phyloP scores from a whole-genome alignment of 345 rosid species.

The Lepidium sativum region DNA sequence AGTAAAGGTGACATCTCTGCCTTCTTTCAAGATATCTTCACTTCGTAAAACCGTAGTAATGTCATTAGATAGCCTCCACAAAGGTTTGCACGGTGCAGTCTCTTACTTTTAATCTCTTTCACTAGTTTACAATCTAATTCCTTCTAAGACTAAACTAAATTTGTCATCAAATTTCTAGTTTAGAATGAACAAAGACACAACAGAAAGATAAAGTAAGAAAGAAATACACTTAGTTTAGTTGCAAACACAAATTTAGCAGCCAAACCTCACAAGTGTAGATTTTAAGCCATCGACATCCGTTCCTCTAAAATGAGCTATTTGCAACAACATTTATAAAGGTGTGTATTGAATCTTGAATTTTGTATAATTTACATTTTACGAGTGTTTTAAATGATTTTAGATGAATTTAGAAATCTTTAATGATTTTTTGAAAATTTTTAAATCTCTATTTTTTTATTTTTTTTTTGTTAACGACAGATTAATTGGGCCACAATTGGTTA shows the following conservation, averaged over 20 bases:
- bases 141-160: background rate
- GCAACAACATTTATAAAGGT: too few relatives aligned
- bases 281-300: slow-evolving; percentile 35
- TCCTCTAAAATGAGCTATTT: slow-evolving; percentile 29
- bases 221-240: background rate
- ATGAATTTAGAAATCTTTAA: too few relatives aligned
- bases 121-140: background rate
- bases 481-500: too few relatives aligned
- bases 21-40: slow-evolving; percentile 54
- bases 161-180: background rate
- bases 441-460: too few relatives aligned
- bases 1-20: slow-evolving; percentile 44
- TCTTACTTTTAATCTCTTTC: background rate
- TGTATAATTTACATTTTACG: too few relatives aligned
- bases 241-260: slow-evolving; percentile 21
- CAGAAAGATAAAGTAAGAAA: background rate
- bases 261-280: slow-evolving; percentile 29
- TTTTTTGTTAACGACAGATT: too few relatives aligned
- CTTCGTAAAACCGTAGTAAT: slow-evolving; percentile 17
- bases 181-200: background rate
- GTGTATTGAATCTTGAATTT: too few relatives aligned
- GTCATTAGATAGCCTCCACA: slow-evolving; percentile 6
- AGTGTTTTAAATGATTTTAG: too few relatives aligned
- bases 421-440: too few relatives aligned
- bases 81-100: background rate